phyloP scores from a whole-genome alignment of 1,284 basidiomycete genomes.

The Tilletiopsis washingtonensis region DNA sequence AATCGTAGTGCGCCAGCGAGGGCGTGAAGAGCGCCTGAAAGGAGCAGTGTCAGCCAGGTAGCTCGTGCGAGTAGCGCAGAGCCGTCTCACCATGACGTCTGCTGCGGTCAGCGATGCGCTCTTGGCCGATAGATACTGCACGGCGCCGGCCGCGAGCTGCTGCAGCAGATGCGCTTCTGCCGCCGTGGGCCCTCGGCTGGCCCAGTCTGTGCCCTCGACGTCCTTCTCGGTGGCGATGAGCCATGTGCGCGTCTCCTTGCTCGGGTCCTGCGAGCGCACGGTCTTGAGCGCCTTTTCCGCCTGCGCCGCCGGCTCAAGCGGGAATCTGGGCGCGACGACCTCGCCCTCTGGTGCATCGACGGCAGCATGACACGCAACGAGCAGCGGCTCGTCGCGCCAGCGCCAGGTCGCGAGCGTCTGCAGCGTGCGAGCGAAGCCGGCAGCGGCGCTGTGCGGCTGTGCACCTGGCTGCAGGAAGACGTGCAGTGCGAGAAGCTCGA shows the following conservation, averaged over 20 bases:
- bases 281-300: conserved; percentile 54
- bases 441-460: conserved; percentile 50
- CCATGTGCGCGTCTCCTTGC: conserved; percentile 49
- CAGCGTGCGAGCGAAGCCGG: conserved; percentile 73
- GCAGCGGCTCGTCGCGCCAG: conserved; percentile 56
- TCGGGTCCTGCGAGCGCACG: conserved; percentile 48
- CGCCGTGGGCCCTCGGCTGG: conserved; percentile 18
- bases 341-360: conserved; percentile 33
- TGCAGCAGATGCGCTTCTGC: conserved; percentile 34
- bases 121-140: too few species aligned
- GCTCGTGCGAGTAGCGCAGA: too few species aligned
- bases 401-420: conserved; percentile 70
- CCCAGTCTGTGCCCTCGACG: conserved; percentile 67
- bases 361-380: conserved; percentile 50
- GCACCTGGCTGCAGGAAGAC: conserved; percentile 51
- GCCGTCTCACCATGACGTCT: too few species aligned
- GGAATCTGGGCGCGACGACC: conserved; percentile 42
- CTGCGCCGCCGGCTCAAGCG: conserved; percentile 54
- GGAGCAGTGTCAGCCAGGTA: conserved; percentile 16
- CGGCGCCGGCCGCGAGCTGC: conserved; percentile 23
- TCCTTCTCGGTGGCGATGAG: conserved; percentile 74
- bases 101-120: too few species aligned
- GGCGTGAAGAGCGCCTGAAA: conserved; percentile 70
- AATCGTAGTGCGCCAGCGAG: conserved; percentile 74
- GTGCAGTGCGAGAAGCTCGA: conserved; percentile 73